phyloP scores from a whole-genome alignment of 2,329 filamentous ascomycete genomes.

The Hymenoscyphus fructigenus region DNA sequence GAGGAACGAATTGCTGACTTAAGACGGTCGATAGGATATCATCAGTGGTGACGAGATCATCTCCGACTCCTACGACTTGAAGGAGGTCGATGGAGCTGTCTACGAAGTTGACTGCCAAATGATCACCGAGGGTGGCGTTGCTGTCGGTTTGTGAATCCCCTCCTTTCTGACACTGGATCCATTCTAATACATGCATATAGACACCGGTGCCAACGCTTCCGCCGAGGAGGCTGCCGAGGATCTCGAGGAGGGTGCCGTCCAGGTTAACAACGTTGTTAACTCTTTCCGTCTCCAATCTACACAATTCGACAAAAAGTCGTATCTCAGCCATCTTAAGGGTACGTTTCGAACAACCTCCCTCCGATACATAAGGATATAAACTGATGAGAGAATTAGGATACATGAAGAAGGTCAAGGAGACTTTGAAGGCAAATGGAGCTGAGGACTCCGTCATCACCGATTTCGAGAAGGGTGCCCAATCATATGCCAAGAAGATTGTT shows the following conservation, averaged over 20 bases:
- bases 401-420: slow-evolving; percentile 83
- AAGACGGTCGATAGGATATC: slow-evolving; percentile 63
- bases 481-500: slow-evolving; percentile 76
- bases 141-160: slow-evolving; percentile 56
- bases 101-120: slow-evolving; percentile 93
- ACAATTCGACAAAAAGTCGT: slow-evolving; percentile 83
- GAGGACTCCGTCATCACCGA: slow-evolving; percentile 65
- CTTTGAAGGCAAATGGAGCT: slow-evolving; percentile 62
- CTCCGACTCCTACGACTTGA: slow-evolving; percentile 89
- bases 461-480: slow-evolving; percentile 75
- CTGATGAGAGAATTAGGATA: slow-evolving; percentile 58
- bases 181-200: slow-evolving; percentile 43
- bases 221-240: slow-evolving; percentile 83
- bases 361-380: slow-evolving; percentile 9
- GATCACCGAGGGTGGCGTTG: slow-evolving; percentile 75
- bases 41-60: slow-evolving; percentile 91
- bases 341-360: slow-evolving; percentile 34
- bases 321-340: slow-evolving; percentile 84
- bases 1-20: slow-evolving; percentile 19
- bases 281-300: slow-evolving; percentile 85
- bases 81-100: slow-evolving; percentile 73
- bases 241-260: slow-evolving; percentile 65
- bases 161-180: slow-evolving; percentile 5
- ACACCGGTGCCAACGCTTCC: slow-evolving; percentile 94
- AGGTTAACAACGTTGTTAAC: slow-evolving; percentile 91